These are phyloP conservation scores for Penicillium glabrum DNA, from an alignment of 2,329 filamentous ascomycete species.

Conservation along the genomic window DNA sequence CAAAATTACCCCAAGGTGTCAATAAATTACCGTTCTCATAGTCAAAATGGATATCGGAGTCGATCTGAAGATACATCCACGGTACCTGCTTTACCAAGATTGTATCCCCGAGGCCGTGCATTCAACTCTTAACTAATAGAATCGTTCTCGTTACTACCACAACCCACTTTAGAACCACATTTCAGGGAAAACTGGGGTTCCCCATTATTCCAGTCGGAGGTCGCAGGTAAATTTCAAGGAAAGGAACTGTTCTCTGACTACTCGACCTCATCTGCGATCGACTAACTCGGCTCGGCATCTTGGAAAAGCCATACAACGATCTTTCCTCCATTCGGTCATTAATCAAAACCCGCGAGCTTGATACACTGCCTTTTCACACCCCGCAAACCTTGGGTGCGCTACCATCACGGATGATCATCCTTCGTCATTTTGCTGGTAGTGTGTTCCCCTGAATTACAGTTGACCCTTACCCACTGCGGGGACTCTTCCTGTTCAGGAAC, in stretches of 20 bases:
- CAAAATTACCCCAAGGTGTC: conserved; percentile 19
- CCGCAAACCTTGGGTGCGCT: not conserved
- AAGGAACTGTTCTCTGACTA: not conserved
- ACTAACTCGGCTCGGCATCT: conserved; percentile 2
- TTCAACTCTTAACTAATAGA: not conserved
- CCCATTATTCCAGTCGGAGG: not conserved
- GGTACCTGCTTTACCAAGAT: not conserved
- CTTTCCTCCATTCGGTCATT: conserved; percentile 7
- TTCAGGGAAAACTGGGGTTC: not conserved
- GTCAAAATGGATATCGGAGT: not conserved
- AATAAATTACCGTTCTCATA: not conserved
- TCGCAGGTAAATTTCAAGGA: not conserved
- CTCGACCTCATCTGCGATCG: conserved; percentile 1
- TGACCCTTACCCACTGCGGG: conserved; percentile 9
- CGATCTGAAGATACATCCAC: not conserved
- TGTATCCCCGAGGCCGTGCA: not conserved
- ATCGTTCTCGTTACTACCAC: not conserved
- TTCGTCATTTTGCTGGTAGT: conserved; percentile 1
- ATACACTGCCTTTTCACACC: not conserved
- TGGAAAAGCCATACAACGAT: conserved; percentile 1
- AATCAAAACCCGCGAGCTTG: not conserved
- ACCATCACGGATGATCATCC: conserved; percentile 16
- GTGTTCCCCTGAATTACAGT: conserved; percentile 9
- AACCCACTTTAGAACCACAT: not conserved
- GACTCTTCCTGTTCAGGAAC: conserved; percentile 14